A percentile compares a stretch with the other conserved stretches of the same genome.
These are phyloP conservation scores for Protomyces pachydermus DNA, from an alignment of 1,139 yeast species.

Conservation along the genomic window DNA sequence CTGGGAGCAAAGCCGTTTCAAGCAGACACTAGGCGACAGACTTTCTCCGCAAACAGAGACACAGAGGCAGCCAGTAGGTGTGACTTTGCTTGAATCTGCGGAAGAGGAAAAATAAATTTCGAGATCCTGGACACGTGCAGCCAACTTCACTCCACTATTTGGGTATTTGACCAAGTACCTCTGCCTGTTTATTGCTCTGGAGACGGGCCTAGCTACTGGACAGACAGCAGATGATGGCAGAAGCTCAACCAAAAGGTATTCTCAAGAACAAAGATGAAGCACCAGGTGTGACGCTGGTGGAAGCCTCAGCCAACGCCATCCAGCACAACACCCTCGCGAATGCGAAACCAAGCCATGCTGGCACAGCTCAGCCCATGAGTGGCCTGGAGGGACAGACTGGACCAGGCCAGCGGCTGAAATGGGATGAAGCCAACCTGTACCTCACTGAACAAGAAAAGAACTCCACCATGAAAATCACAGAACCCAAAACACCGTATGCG, in stretches of 20 bases:
- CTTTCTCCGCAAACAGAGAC: not conserved
- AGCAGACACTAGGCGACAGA: not conserved
- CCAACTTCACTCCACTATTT: too few species aligned
- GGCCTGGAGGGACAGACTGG: not conserved
- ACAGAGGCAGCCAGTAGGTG: not conserved
- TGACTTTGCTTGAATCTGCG: not conserved
- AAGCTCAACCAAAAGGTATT: not conserved
- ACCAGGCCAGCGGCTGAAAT: constrained; percentile 46
- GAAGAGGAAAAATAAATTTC: not conserved
- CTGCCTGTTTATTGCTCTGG: not conserved
- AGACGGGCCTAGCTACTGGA: too few species aligned
- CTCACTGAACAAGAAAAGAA: constrained; percentile 64
- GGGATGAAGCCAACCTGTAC: constrained; percentile 70
- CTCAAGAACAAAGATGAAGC: not conserved
- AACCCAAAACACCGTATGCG: constrained; percentile 95
- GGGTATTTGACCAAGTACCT: too few species aligned
- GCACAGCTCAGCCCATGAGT: not conserved
- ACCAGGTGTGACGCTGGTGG: not conserved
- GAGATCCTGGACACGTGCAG: too few species aligned
- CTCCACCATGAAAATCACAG: constrained; percentile 81
- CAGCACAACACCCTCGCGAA: constrained; percentile 15
- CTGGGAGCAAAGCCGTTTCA: not conserved
- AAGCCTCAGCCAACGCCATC: not conserved
- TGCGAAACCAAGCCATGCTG: not conserved
- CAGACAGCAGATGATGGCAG: not conserved